Evolutionary conservation across 768 basidiomycete genomes (phyloP).

Genomic region (Podaxis sp.): DNA sequence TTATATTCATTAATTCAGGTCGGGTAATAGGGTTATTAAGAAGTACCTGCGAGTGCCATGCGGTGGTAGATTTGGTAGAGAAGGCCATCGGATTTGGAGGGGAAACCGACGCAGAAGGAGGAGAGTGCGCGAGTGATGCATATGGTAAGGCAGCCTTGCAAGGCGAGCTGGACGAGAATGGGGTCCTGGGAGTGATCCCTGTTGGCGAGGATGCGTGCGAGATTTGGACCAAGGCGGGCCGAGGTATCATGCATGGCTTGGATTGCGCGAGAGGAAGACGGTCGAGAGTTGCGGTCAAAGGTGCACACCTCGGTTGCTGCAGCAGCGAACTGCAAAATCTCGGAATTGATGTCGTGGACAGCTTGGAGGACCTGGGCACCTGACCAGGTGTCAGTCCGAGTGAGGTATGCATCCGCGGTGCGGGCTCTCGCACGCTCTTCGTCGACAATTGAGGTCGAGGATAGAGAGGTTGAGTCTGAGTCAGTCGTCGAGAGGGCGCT

Average conservation of each 20-base stretch:
- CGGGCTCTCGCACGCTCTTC: constrained; percentile 59
- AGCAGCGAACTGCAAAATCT: constrained; percentile 78
- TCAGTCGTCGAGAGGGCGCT: neutral
- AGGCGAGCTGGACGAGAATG: constrained; percentile 70
- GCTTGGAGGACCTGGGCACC: constrained; percentile 78
- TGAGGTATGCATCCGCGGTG: constrained; percentile 66
- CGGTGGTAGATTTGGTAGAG: constrained; percentile 59
- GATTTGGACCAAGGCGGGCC: constrained; percentile 58
- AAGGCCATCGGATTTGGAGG: constrained; percentile 65
- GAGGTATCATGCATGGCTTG: constrained; percentile 61
- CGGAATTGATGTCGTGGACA: constrained; percentile 76
- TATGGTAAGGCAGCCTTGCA: constrained; percentile 68
- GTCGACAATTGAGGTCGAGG: constrained; percentile 25
- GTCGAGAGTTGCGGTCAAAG: constrained; percentile 29
- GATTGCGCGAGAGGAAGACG: constrained; percentile 28
- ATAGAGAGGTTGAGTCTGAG: constrained; percentile 18
- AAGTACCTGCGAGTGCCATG: constrained; percentile 52
- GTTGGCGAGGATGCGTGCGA: constrained; percentile 58
- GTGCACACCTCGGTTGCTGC: constrained; percentile 68
- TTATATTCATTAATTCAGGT: neutral
- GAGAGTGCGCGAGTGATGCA: constrained; percentile 67
- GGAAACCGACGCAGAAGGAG: constrained; percentile 73
- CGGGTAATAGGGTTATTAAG: neutral
- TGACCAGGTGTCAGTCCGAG: constrained; percentile 72
- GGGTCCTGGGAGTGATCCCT: constrained; percentile 76